Conservation (phyloP, 768 basidiomycete genomes). For the Sporobolomyces pararoseus region DNA sequence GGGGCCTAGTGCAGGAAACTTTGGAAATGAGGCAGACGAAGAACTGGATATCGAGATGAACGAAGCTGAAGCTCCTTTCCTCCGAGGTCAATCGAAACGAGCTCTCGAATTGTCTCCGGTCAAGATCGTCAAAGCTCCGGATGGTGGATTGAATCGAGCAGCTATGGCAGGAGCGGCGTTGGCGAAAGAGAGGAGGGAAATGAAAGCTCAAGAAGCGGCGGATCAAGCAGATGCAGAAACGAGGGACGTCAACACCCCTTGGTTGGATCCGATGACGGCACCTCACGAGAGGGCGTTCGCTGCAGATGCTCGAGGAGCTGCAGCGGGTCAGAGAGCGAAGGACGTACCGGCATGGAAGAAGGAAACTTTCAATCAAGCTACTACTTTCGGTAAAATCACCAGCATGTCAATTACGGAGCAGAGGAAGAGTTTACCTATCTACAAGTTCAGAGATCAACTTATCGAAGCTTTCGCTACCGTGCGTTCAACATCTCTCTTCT, state of each 20-base stretch:
- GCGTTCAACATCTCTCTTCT: conserved; percentile 47
- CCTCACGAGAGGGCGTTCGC: conserved; percentile 83
- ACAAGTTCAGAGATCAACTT: conserved; percentile 84
- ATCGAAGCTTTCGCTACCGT: conserved; percentile 87
- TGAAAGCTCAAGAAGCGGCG: conserved; percentile 89
- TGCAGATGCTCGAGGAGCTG: conserved; percentile 67
- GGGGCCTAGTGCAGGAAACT: conserved; percentile 51
- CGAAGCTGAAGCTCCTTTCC: conserved; percentile 93
- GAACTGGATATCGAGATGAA: conserved; percentile 95
- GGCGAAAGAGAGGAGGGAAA: conserved; percentile 89
- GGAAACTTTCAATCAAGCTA: conserved; percentile 87
- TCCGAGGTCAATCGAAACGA: conserved; percentile 91
- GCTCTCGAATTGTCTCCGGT: conserved; percentile 94
- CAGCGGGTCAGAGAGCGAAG: conserved; percentile 71
- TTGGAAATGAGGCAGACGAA: conserved; percentile 73
- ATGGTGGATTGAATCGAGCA: conserved; percentile 92
- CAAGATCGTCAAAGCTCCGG: conserved; percentile 97
- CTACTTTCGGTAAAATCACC: conserved; percentile 91
- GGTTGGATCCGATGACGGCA: conserved; percentile 97
- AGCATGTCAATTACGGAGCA: conserved; percentile 88
- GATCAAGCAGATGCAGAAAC: conserved; percentile 91
- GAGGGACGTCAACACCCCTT: conserved; percentile 89
- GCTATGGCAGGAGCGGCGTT: conserved; percentile 88
- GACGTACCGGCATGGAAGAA: conserved; percentile 88
- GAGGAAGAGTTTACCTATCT: conserved; percentile 83